Evolutionary conservation across 2,329 filamentous ascomycete genomes (phyloP).

Genomic region (Hypoxylon sp.): DNA sequence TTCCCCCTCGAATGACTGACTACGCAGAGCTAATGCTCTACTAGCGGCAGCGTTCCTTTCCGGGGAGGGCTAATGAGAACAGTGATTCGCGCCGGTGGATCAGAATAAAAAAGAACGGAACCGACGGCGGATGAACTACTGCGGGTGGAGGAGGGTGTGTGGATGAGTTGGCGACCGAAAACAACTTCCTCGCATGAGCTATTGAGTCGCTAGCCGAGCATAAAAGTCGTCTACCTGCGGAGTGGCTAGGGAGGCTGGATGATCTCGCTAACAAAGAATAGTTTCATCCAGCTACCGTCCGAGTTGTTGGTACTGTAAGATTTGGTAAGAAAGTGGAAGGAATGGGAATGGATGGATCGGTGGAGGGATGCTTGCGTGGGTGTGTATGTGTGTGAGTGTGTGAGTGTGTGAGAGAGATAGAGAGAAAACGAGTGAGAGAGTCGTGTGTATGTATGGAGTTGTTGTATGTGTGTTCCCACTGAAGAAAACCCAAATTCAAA

Average conservation of each 20-base stretch:
- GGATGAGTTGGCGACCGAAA: slow-evolving; percentile 48
- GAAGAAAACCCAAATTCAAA: slow-evolving; percentile 13
- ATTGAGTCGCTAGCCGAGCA: slow-evolving; percentile 49
- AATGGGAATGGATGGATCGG: slow-evolving; percentile 29
- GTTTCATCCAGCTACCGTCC: slow-evolving; percentile 32
- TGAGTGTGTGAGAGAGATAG: slow-evolving; percentile 1
- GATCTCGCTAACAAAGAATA: slow-evolving; percentile 40
- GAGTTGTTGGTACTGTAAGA: slow-evolving; percentile 24
- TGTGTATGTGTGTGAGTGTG: slow-evolving; percentile 1
- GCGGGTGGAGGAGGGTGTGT: slow-evolving; percentile 44
- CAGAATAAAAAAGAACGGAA: slow-evolving; percentile 46
- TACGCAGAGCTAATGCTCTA: slow-evolving; percentile 41
- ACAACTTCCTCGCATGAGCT: slow-evolving; percentile 48
- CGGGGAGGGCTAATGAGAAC: slow-evolving; percentile 45
- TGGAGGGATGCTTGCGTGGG: slow-evolving; percentile 14
- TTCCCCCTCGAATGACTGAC: slow-evolving; percentile 24
- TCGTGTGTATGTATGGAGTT: slow-evolving; percentile 5
- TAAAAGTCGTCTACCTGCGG: slow-evolving; percentile 30
- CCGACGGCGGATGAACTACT: slow-evolving; percentile 51
- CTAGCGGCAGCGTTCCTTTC: slow-evolving; percentile 47
- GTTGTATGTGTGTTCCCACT: slow-evolving; percentile 10
- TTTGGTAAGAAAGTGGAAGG: slow-evolving; percentile 30
- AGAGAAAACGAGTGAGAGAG: background rate
- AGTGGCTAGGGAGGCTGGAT: slow-evolving; percentile 40
- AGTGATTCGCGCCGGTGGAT: slow-evolving; percentile 48